Base-by-base conservation (phyloP, 1,284 basidiomycete species). In the Fomes fomentarius region DNA sequence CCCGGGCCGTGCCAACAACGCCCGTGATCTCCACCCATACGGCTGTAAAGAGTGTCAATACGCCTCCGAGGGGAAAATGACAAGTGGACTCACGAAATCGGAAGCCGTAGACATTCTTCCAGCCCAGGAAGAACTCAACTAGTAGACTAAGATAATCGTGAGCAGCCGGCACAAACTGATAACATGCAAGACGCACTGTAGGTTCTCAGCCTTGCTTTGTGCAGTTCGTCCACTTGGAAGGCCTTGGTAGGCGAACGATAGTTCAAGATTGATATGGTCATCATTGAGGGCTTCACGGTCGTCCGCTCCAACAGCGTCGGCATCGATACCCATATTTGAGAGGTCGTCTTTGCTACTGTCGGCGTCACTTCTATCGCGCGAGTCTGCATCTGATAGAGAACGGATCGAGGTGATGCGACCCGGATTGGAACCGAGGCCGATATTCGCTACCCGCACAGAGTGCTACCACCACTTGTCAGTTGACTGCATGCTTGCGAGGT, bases 11-110 rank as follows among this genome's bases (percentile, higher is more conserved):
- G 4, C 87, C 87, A 9, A 84, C 78, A 26, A 92, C 77, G n/a
- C 85, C 83, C 48, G 89, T 87, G 39, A 94, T 73, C 65, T 93
- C 90, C 37, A 93, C 85, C 88, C 89, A 92, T 28, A 90, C 84
- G 12, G 82, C 81, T 61, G 75, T 5, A 24, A 12, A 14, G 3
- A 9, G 19, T 14, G 5, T 37, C 1, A 47, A 10, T 9, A 11
- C 33, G 1, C 9, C 1, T 25, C 4, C 0, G 1, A 15, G 10
- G 9, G 22, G 9, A 10, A 17, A 11, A 41, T 45, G 24, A 2
- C 17, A n/a, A n/a, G n/a, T 12, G 21, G 7, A 66, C 71, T 66
- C 40, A 73, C 71, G 80, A 69, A 69, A 77, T 56, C 46, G 72
- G 64, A 65, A 69, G 50, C 66, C 81, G 71, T 58, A 82, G 58